Conservation (phyloP, 768 basidiomycete genomes). For the Xerocomellus intermedius region DNA sequence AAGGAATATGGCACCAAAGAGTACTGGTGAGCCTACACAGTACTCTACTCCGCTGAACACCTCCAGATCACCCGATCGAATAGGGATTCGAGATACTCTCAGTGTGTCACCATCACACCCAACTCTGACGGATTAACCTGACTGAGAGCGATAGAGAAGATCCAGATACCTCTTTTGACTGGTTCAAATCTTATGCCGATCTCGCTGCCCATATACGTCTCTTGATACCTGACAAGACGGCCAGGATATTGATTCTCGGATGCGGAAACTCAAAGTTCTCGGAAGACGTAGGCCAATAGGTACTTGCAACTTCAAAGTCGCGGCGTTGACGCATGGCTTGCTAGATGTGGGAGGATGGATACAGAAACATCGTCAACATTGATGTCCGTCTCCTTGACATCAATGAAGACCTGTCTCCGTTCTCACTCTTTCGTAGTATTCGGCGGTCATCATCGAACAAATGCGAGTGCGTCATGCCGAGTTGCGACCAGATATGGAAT, state of each 20-base stretch:
- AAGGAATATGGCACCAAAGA: conserved; percentile 65
- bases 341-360: conserved; percentile 88
- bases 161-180: conserved; percentile 67
- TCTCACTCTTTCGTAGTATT: conserved; percentile 52
- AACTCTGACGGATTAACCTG: neutral
- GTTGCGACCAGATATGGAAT: conserved; percentile 66
- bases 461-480: conserved; percentile 58
- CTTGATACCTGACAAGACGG: conserved; percentile 58
- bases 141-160: conserved; percentile 45
- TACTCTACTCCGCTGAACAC: neutral
- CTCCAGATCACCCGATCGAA: conserved; percentile 1
- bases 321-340: conserved; percentile 3
- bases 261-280: conserved; percentile 84
- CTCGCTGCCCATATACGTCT: conserved; percentile 59
- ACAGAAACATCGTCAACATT: conserved; percentile 73
- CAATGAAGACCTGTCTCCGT: neutral
- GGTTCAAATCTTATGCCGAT: conserved; percentile 83
- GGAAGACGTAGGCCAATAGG: conserved; percentile 52
- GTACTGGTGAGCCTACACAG: conserved; percentile 55
- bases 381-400: conserved; percentile 50
- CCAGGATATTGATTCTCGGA: conserved; percentile 74
- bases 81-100: conserved; percentile 70
- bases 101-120: conserved; percentile 40
- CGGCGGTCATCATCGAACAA: conserved; percentile 67
- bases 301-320: neutral